Evolutionary conservation across 2,329 filamentous ascomycete species (phyloP).

Genomic region (Fusarium dimerum): DNA sequence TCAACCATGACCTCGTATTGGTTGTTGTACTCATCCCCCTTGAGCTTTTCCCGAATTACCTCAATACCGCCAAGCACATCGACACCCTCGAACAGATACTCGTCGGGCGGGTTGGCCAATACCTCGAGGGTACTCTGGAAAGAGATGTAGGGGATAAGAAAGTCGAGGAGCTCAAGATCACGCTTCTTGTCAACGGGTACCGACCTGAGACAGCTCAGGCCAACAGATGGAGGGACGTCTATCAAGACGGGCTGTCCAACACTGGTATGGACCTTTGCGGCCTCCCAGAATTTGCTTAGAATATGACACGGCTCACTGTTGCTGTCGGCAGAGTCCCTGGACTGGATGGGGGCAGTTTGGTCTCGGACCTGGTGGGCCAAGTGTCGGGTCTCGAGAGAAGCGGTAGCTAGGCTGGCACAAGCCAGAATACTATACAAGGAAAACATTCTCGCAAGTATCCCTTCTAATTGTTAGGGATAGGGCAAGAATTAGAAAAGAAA

Average conservation of each 20-base stretch:
- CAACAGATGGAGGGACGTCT: slow-evolving; percentile 19
- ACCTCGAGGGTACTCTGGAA: slow-evolving; percentile 28
- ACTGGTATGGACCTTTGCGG: neutral
- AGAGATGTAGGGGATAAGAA: slow-evolving; percentile 15
- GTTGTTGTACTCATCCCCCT: slow-evolving; percentile 16
- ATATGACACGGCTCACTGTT: slow-evolving; percentile 19
- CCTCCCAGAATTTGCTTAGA: slow-evolving; percentile 19
- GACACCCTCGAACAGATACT: slow-evolving; percentile 25
- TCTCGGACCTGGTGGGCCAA: slow-evolving; percentile 19
- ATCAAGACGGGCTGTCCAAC: slow-evolving; percentile 10
- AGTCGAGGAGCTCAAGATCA: slow-evolving; percentile 25
- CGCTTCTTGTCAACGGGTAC: slow-evolving; percentile 26
- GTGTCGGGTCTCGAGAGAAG: slow-evolving; percentile 23
- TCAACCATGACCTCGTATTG: slow-evolving; percentile 28
- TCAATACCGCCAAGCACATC: slow-evolving; percentile 23
- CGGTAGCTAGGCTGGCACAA: slow-evolving; percentile 16
- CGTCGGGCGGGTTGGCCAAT: slow-evolving; percentile 23
- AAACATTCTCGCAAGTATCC: slow-evolving; percentile 14
- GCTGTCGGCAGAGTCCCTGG: slow-evolving; percentile 17
- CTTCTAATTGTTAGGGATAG: too few species aligned
- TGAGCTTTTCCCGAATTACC: slow-evolving; percentile 15
- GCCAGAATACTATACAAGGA: slow-evolving; percentile 17
- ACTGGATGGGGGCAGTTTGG: slow-evolving; percentile 14
- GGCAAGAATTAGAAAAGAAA: neutral
- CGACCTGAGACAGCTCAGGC: slow-evolving; percentile 26